Evolutionary conservation across 129 eudicot genomes (phyloP).

Genomic region (Rutidosis leptorrhynchoides): DNA sequence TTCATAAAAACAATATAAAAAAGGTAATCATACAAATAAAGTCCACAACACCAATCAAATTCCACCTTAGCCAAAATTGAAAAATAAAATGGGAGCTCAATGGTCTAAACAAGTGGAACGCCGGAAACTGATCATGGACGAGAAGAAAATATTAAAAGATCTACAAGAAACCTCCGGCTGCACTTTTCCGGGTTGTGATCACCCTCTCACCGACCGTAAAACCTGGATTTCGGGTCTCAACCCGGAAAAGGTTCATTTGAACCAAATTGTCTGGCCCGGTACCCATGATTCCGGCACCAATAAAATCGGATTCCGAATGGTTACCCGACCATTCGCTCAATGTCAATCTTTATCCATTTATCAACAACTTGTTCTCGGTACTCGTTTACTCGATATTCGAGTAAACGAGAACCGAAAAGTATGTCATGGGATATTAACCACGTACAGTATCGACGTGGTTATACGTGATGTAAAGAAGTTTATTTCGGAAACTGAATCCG

Average conservation of each 20-base stretch:
- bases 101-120: constrained; percentile 65
- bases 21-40: constrained; percentile 16
- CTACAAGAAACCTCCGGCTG: constrained; percentile 50
- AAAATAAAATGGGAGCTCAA: constrained; percentile 59
- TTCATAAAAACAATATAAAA: constrained; percentile 1
- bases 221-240: constrained; percentile 76
- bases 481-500: constrained; percentile 70
- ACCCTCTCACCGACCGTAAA: constrained; percentile 63
- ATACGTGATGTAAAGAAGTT: constrained; percentile 68
- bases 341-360: constrained; percentile 83
- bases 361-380: constrained; percentile 65
- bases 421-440: constrained; percentile 73
- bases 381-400: constrained; percentile 75
- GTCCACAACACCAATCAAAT: constrained; percentile 25
- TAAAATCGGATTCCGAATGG: constrained; percentile 67
- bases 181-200: constrained; percentile 65
- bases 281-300: constrained; percentile 95
- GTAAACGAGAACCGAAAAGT: constrained; percentile 78
- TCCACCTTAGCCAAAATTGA: constrained; percentile 3
- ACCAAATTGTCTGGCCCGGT: constrained; percentile 94
- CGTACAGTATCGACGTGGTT: constrained; percentile 67
- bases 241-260: constrained; percentile 54
- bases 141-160: constrained; percentile 55
- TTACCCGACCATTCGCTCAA: constrained; percentile 85
- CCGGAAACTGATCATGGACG: constrained; percentile 44